phyloP scores from a whole-genome alignment of 805 yeast genomes.

The Schizosaccharomyces lindneri region DNA sequence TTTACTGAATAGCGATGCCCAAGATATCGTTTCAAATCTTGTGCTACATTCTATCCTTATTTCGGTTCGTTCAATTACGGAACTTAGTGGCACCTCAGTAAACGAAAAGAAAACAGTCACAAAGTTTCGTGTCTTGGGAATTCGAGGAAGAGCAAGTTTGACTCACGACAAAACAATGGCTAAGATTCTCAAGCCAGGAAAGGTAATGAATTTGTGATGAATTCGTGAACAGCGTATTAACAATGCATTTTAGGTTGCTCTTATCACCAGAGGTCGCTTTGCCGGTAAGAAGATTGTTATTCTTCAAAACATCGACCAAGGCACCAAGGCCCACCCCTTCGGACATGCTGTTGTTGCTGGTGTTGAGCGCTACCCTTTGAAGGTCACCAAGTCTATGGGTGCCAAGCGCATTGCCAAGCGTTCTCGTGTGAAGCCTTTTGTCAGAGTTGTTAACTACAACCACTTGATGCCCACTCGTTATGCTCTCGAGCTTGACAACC shows the following conservation, averaged over 20 bases:
- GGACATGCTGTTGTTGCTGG: conserved; percentile 99
- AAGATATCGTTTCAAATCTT: too few relatives aligned
- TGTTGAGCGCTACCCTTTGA: conserved; percentile 93
- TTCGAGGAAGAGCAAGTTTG: background rate
- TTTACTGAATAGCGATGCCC: too few relatives aligned
- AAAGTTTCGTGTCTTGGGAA: background rate
- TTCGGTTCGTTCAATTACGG: background rate
- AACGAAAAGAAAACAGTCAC: background rate
- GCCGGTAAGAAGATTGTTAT: conserved; percentile 99
- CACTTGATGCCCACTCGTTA: conserved; percentile 99
- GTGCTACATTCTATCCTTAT: background rate
- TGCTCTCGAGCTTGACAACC: conserved; percentile 86
- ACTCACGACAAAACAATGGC: conserved; percentile 1
- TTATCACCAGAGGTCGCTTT: conserved; percentile 98
- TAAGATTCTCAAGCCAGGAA: conserved; percentile 3
- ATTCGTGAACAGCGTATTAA: background rate
- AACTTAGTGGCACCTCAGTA: background rate
- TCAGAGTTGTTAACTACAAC: conserved; percentile 97
- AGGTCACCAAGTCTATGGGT: conserved; percentile 85
- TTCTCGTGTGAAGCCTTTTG: conserved; percentile 93
- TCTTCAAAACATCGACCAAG: conserved; percentile 94
- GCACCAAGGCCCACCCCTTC: conserved; percentile 95
- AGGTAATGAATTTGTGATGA: conserved; percentile 11
- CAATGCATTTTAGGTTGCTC: conserved; percentile 14
- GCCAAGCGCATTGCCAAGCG: conserved; percentile 92